These are phyloP conservation scores for Rubia peregrina DNA, from an alignment of 305 asterid genomes.

Conservation along the genomic window DNA sequence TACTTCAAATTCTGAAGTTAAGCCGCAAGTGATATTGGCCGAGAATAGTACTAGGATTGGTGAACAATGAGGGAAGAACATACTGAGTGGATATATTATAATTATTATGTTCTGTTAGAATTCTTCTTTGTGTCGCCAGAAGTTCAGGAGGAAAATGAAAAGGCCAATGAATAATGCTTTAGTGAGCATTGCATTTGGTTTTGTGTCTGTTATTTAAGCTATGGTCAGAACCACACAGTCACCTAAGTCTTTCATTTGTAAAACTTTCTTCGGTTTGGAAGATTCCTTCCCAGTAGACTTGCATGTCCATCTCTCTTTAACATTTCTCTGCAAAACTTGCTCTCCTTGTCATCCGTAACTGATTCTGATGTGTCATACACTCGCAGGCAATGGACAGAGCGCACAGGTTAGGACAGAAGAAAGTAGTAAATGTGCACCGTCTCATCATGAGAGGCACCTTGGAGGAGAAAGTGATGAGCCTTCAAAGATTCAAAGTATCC, in stretches of 20 bases:
- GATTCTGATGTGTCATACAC: conserved; percentile 11
- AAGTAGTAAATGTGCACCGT: conserved; percentile 94
- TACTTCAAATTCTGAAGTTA: neutral
- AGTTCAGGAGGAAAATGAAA: neutral
- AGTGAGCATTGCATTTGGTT: neutral
- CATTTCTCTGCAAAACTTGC: neutral
- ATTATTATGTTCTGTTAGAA: neutral
- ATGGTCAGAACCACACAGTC: neutral
- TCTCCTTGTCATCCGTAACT: neutral
- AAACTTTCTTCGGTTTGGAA: neutral
- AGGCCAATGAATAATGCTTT: neutral
- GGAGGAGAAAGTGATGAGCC: conserved; percentile 99
- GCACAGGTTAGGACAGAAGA: conserved; percentile 93
- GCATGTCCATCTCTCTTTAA: neutral
- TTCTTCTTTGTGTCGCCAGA: neutral
- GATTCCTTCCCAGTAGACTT: neutral
- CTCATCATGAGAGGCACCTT: conserved; percentile 98
- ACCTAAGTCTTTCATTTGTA: neutral
- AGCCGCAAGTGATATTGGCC: neutral
- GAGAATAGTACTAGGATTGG: neutral
- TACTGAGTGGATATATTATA: neutral
- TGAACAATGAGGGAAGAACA: neutral
- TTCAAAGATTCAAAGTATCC: conserved; percentile 93
- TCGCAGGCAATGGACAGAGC: conserved; percentile 99
- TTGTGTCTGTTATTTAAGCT: neutral